phyloP scores from a whole-genome alignment of 2,329 filamentous ascomycete genomes.

The Zymoseptoria pseudotritici region DNA sequence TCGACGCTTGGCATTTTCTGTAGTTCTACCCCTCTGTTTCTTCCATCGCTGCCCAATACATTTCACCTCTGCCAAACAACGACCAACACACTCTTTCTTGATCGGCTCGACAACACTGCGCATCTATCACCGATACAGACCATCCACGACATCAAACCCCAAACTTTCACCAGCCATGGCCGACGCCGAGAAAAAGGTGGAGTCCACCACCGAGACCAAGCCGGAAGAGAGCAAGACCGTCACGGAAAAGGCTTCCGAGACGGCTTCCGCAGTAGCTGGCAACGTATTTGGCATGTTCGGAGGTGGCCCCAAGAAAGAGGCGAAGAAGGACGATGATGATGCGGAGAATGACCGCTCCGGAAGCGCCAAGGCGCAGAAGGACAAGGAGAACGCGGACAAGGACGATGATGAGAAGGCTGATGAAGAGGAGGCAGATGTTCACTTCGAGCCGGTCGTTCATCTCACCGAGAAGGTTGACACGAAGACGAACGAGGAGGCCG shows the following conservation, averaged over 20 bases:
- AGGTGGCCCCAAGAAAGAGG: conserved; percentile 93
- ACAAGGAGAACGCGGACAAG: conserved; percentile 45
- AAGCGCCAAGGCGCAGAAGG: conserved; percentile 63
- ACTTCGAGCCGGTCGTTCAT: conserved; percentile 95
- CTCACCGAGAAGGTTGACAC: conserved; percentile 94
- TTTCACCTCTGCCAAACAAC: not conserved
- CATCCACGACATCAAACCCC: not conserved
- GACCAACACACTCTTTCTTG: not conserved
- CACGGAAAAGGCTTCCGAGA: conserved; percentile 31
- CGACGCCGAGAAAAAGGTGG: conserved; percentile 25
- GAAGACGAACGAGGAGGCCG: conserved; percentile 96
- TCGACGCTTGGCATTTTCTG: not conserved
- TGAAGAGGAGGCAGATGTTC: conserved; percentile 72
- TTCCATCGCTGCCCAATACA: not conserved
- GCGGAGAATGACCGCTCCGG: conserved; percentile 82
- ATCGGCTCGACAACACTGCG: not conserved
- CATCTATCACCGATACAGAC: not conserved
- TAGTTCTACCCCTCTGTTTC: not conserved
- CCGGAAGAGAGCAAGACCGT: conserved; percentile 33
- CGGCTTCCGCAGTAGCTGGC: conserved; percentile 40
- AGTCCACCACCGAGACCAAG: conserved; percentile 19
- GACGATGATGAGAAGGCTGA: conserved; percentile 31
- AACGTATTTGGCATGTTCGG: conserved; percentile 97
- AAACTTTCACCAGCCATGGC: conserved; percentile 19
- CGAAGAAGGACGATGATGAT: conserved; percentile 65